Conservation (phyloP, 2,329 filamentous ascomycete genomes). For the Fusarium verticillioides region DNA sequence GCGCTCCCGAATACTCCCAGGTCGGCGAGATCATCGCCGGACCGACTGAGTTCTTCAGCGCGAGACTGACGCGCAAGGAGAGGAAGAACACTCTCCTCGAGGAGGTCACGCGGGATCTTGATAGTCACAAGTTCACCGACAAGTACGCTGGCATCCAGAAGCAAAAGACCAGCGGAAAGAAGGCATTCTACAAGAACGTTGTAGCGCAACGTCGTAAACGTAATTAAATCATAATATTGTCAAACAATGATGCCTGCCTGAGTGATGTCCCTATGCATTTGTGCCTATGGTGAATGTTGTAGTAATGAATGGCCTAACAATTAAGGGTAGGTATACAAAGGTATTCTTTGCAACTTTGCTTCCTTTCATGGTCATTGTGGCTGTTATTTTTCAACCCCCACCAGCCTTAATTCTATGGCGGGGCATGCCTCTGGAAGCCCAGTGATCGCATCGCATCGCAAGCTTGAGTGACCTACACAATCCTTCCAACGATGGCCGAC, state of each 20-base stretch:
- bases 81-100: constrained; percentile 88
- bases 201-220: constrained; percentile 57
- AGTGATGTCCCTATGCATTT: background rate
- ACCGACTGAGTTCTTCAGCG: constrained; percentile 86
- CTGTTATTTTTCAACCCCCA: background rate
- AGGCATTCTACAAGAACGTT: constrained; percentile 86
- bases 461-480: background rate
- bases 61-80: constrained; percentile 85
- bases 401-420: background rate
- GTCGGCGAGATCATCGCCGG: constrained; percentile 90
- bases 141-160: constrained; percentile 90
- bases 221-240: constrained; percentile 30
- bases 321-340: background rate
- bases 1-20: constrained; percentile 81
- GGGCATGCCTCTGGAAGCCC: background rate
- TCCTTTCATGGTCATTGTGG: background rate
- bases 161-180: constrained; percentile 87
- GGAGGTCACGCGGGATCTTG: constrained; percentile 70
- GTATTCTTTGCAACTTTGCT: background rate
- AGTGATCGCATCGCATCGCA: background rate
- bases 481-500: background rate
- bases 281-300: background rate
- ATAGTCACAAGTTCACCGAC: constrained; percentile 78
- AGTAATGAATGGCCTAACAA: background rate
- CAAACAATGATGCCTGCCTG: background rate